Evolutionary conservation across 2,329 filamentous ascomycete genomes (phyloP).

Genomic region (Botrytis fragariae): DNA sequence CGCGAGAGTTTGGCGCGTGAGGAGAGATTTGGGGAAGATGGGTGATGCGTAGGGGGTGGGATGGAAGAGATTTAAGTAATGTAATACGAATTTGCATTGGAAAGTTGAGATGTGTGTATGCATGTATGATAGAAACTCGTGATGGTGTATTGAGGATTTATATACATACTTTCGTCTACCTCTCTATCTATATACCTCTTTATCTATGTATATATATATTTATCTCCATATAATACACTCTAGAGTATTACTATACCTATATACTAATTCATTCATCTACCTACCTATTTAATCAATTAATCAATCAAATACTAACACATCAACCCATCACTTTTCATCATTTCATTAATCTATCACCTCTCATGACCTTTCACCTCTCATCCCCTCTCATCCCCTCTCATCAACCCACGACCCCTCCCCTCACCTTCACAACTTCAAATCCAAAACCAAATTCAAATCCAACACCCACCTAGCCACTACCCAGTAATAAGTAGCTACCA

Average conservation of each 20-base stretch:
- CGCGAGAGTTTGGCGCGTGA: constrained; percentile 61
- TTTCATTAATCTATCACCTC: too few relatives aligned
- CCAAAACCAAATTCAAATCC: neutral
- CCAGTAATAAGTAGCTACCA: neutral
- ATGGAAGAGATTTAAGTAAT: neutral
- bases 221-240: too few relatives aligned
- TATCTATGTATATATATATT: too few relatives aligned
- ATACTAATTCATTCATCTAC: too few relatives aligned
- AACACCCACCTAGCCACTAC: neutral
- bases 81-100: neutral
- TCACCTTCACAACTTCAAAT: neutral
- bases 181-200: too few relatives aligned
- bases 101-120: neutral
- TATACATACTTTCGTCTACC: neutral
- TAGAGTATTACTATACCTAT: too few relatives aligned
- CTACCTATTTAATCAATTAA: too few relatives aligned
- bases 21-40: constrained; percentile 55
- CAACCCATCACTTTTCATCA: too few relatives aligned
- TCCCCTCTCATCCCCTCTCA: too few relatives aligned
- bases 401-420: too few relatives aligned
- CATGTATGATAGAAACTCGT: neutral
- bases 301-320: too few relatives aligned
- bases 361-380: too few relatives aligned
- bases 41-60: constrained; percentile 22
- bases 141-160: neutral